Evolutionary conservation across 371 early-diverging fungal genomes (phyloP).

Genomic region (Saksenaea vasiformis): DNA sequence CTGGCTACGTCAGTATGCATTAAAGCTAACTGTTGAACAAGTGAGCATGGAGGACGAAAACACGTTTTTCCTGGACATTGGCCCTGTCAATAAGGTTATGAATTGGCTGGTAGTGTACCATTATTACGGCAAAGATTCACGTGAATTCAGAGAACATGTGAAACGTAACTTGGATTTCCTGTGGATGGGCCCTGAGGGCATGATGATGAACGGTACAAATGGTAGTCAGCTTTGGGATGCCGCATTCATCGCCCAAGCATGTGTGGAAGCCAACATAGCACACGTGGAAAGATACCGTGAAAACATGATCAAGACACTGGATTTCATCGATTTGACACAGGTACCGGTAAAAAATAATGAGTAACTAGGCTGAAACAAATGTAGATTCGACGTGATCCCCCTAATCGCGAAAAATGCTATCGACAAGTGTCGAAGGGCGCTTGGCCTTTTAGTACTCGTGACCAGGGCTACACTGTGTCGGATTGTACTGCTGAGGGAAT

Average conservation of each 20-base stretch:
- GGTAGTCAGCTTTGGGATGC: conserved; percentile 98
- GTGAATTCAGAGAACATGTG: conserved; percentile 76
- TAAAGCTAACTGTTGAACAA: conserved; percentile 78
- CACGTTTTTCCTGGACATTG: conserved; percentile 86
- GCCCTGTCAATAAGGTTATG: conserved; percentile 93
- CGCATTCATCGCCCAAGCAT: conserved; percentile 85
- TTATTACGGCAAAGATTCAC: conserved; percentile 87
- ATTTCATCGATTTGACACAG: conserved; percentile 89
- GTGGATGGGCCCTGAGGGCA: conserved; percentile 90
- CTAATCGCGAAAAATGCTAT: conserved; percentile 67
- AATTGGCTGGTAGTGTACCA: conserved; percentile 85
- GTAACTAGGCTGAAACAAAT: background rate
- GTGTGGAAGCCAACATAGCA: conserved; percentile 62
- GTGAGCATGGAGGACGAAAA: conserved; percentile 89
- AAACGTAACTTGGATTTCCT: conserved; percentile 79
- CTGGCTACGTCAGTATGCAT: conserved; percentile 69
- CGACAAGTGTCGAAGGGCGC: conserved; percentile 89
- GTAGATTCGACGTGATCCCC: conserved; percentile 75
- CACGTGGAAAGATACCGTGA: conserved; percentile 69
- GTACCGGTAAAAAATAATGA: conserved; percentile 16
- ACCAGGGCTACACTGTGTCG: conserved; percentile 93
- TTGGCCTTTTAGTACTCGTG: conserved; percentile 96
- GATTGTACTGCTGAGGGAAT: conserved; percentile 97
- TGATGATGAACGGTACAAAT: conserved; percentile 97
- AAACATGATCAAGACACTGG: conserved; percentile 67